Evolutionary conservation across 2,329 filamentous ascomycete genomes (phyloP).

Genomic region (Trichoderma lentiforme): DNA sequence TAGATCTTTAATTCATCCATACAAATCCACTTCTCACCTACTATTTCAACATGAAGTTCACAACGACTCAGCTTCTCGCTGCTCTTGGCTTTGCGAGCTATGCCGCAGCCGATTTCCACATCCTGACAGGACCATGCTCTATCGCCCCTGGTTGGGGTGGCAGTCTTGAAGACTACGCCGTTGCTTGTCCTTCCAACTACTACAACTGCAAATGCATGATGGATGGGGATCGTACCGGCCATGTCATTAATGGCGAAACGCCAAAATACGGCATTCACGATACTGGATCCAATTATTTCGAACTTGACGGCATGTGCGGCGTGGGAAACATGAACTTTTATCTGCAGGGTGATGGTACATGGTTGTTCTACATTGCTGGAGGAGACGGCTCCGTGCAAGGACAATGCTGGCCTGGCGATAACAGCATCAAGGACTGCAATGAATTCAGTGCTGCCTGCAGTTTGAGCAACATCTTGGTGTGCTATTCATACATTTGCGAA

Average conservation of each 20-base stretch:
- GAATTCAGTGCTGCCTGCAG: background rate
- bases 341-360: background rate
- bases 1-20: background rate
- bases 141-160: background rate
- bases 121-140: background rate
- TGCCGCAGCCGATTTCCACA: background rate
- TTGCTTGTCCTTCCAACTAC: slow-evolving; percentile 3
- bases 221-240: background rate
- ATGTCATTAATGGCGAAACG: background rate
- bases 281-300: slow-evolving; percentile 1
- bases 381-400: background rate
- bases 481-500: slow-evolving; percentile 9
- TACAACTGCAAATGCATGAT: background rate
- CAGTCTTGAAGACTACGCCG: background rate
- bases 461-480: background rate
- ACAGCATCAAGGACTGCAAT: background rate
- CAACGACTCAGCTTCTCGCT: background rate
- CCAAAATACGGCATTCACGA: background rate
- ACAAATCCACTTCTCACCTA: background rate
- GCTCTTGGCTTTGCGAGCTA: background rate
- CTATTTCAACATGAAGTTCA: background rate
- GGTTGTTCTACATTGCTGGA: background rate
- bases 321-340: slow-evolving; percentile 5
- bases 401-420: background rate
- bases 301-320: slow-evolving; percentile 3